Evolutionary conservation across 495 filamentous ascomycete genomes (phyloP).

Genomic region (Friedmanniomyces endolithicus): DNA sequence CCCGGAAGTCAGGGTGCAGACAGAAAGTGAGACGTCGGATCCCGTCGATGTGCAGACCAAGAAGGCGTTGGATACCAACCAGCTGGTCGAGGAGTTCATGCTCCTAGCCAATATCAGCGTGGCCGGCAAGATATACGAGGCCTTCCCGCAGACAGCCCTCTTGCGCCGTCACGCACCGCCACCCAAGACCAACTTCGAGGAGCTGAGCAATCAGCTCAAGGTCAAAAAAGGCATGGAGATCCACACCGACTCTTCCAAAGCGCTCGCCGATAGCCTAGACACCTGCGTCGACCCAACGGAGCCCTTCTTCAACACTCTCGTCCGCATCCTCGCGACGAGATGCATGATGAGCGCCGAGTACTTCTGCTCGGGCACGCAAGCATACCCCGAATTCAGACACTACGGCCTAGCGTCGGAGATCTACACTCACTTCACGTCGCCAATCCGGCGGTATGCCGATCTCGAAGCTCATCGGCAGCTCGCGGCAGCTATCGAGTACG

Average conservation of each 20-base stretch:
- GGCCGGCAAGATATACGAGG: slow-evolving; percentile 69
- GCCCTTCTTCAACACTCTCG: slow-evolving; percentile 95
- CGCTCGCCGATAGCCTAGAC: slow-evolving; percentile 83
- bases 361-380: slow-evolving; percentile 84
- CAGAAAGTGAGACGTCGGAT: slow-evolving; percentile 88
- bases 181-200: slow-evolving; percentile 91
- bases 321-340: slow-evolving; percentile 90
- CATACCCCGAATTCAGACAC: slow-evolving; percentile 87
- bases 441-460: slow-evolving; percentile 93
- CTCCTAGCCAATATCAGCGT: slow-evolving; percentile 94
- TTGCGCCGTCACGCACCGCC: slow-evolving; percentile 84
- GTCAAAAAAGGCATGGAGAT: slow-evolving; percentile 71
- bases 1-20: slow-evolving; percentile 87
- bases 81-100: slow-evolving; percentile 98
- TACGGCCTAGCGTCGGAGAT: slow-evolving; percentile 93
- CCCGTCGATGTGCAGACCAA: slow-evolving; percentile 95
- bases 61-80: slow-evolving; percentile 86
- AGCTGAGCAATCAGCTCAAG: slow-evolving; percentile 74
- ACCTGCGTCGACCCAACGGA: slow-evolving; percentile 65
- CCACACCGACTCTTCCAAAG: slow-evolving; percentile 70
- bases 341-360: slow-evolving; percentile 99
- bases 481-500: slow-evolving; percentile 86
- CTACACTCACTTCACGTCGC: slow-evolving; percentile 97
- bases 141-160: slow-evolving; percentile 90
- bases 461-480: slow-evolving; percentile 87